Evolutionary conservation across 768 basidiomycete genomes (phyloP).

Genomic region (Pholiota conissans): DNA sequence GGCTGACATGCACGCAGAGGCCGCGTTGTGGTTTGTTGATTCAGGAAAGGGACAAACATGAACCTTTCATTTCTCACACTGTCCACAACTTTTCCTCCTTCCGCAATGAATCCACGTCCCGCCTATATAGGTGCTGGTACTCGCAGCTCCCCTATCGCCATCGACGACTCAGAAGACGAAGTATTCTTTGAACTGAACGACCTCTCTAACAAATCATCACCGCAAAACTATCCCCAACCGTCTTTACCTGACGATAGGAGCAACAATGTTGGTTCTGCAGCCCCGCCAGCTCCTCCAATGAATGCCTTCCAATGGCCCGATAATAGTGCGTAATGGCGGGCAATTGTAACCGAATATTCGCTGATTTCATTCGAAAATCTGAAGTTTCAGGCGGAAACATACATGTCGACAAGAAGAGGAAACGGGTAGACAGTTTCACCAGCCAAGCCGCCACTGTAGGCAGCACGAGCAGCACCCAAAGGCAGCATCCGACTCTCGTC

Average conservation of each 20-base stretch:
- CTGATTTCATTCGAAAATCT: not conserved
- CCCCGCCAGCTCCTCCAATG: not conserved
- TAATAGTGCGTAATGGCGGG: constrained; percentile 6
- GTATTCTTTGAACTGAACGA: constrained; percentile 29
- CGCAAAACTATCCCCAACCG: not conserved
- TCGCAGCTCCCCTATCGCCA: constrained; percentile 33
- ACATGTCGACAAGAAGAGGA: constrained; percentile 17
- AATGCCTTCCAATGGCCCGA: not conserved
- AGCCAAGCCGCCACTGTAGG: constrained; percentile 11
- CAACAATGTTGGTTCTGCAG: not conserved
- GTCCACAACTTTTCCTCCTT: constrained; percentile 10
- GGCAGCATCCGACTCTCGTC: constrained; percentile 16
- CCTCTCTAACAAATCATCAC: constrained; percentile 8
- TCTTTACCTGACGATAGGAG: constrained; percentile 1
- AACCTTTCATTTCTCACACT: constrained; percentile 3
- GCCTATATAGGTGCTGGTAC: constrained; percentile 30
- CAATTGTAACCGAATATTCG: too few species aligned
- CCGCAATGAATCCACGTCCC: constrained; percentile 12
- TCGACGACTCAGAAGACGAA: constrained; percentile 44
- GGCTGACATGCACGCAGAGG: too few species aligned
- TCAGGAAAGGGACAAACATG: constrained; percentile 5
- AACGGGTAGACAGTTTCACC: constrained; percentile 17
- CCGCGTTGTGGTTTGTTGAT: constrained; percentile 6
- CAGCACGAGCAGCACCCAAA: constrained; percentile 8
- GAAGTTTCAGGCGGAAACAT: not conserved